Base-by-base conservation (phyloP, 1,139 yeast genomes). In the Yamadazyma atlantica region DNA sequence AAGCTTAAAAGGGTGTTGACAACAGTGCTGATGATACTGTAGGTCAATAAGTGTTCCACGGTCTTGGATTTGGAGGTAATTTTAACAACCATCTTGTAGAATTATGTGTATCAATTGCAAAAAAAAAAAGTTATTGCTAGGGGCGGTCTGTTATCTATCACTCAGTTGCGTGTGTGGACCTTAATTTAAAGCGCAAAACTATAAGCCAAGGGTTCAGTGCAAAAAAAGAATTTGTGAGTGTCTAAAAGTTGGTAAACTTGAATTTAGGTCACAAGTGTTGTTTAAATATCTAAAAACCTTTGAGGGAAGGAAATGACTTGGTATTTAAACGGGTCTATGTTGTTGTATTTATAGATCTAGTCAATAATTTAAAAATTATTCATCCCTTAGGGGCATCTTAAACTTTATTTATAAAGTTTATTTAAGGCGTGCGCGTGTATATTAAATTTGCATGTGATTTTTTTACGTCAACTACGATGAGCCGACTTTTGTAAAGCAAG, bases 11-110 rank as follows among this genome's bases (percentile, higher is more conserved):
- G 13, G 11, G 16, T 4, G 10, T 29, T 19, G 53, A 45, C 40
- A 52, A 45, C 35, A 5, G 30, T 6, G 25, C 19, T 17, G 9
- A 49, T 36, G 26, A 47, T 39, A 34, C 60, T 43, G 16, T 29
- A 29, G 13, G 24, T 19, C 17, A 19, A 15, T 19, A 29, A 29
- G 13, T 29, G 32, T 11, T 29, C 24, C 15, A 29, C 23, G 12
- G 32, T 29, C 17, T 28, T 14, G 30, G 30, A 28, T 28, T 28
- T 28, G n/a, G 30, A 28, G n/a, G 19, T 28, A 28, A 29, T 17
- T 13, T 29, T 29, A 9, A 29, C 23, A 29, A 29, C 32, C 24
- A 29, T 29, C 10, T 29, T 28, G 16, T 18, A 11, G n/a, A 35
- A 41, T 6, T 16, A 4, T 4, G 16, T 4, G 14, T 12, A 13